Percentiles rank a stretch among this genome's conserved stretches.
phyloP scores from a whole-genome alignment of 2,329 filamentous ascomycete species.

The Hypoxylon sp. region DNA sequence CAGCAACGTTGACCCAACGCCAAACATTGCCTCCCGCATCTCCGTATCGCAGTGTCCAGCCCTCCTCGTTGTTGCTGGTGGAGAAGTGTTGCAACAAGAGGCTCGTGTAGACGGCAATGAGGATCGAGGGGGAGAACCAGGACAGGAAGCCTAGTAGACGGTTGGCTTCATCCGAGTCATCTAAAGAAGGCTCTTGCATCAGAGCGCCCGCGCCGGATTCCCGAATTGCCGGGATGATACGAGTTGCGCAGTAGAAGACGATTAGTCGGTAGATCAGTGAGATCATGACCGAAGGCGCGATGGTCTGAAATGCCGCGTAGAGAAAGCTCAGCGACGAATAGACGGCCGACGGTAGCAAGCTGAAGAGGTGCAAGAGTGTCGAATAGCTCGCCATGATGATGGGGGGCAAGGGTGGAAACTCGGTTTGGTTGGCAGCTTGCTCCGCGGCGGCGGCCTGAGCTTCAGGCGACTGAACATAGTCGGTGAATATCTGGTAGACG shows the following conservation, averaged over 20 bases:
- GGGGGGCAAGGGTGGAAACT: constrained; percentile 94
- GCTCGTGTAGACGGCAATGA: constrained; percentile 96
- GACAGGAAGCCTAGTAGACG: constrained; percentile 83
- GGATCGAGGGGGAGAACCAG: constrained; percentile 93
- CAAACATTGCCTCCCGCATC: constrained; percentile 85
- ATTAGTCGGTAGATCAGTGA: constrained; percentile 92
- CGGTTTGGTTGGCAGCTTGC: constrained; percentile 69
- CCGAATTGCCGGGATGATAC: constrained; percentile 92
- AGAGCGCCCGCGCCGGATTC: constrained; percentile 85
- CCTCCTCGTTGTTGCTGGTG: constrained; percentile 71
- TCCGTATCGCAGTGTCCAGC: constrained; percentile 87
- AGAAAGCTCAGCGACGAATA: constrained; percentile 86
- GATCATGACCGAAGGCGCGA: constrained; percentile 94
- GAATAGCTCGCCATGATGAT: constrained; percentile 99
- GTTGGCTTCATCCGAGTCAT: constrained; percentile 84
- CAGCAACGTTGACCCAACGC: constrained; percentile 91
- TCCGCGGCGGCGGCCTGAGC: constrained; percentile 62
- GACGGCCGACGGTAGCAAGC: constrained; percentile 81
- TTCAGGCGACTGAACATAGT: constrained; percentile 85
- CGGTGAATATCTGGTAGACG: constrained; percentile 99
- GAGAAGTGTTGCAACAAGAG: constrained; percentile 95
- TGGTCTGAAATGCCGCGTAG: constrained; percentile 90
- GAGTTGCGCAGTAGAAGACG: constrained; percentile 93
- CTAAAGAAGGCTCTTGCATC: constrained; percentile 83
- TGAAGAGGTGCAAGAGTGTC: constrained; percentile 83